Base-by-base conservation (phyloP, 2,329 filamentous ascomycete species). In the Clonostachys rosea region DNA sequence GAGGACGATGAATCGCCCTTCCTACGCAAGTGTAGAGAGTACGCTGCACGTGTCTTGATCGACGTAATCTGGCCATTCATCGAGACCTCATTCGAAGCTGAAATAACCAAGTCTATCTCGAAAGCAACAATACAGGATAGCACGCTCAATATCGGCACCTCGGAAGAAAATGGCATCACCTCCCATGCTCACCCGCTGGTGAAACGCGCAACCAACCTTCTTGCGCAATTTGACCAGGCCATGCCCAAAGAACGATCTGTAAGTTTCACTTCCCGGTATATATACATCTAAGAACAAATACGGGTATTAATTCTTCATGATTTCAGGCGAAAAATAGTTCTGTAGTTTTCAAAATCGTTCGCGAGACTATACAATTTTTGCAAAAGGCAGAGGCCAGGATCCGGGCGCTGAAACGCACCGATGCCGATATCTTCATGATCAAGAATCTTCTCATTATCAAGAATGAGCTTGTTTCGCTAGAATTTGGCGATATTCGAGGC, bases 361-460 rank as follows among this genome's bases (percentile, higher is more conserved):
- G 92, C 58, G 89, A 95, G 65, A 94, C 91, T 2, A 96, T 91
- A 1, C 71, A 86, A 45, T 91, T 91, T 5, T 79, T 99, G 16
- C 81, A 91, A 52, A 79, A 84, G 44, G 92, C 90, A 30, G 87
- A 91, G 54, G 71, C 77, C 6, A 80, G 81, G 50, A 86, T 95
- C 55, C 79, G 83, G 47, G 78, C 78, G 35, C 82, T 81, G 52
- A 76, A 74, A 53, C 60, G 66, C 47, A 62, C 85, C 7, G 91
- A 97, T 61, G 81, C 87, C 0, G 88, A 96, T 55, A 78, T 99
- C 5, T 99, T 99, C 67, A 84, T 96, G 59, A 86, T 99, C 57
- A 94, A 92, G 57, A 96, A 99, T 62, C 78, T 99, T 3, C 85
- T 99, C 44, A 86, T 96, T 44, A 80, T 99, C 45, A 97, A 97